These are phyloP conservation scores for Parastagonospora avenae DNA, from an alignment of 2,329 filamentous ascomycete genomes.

Conservation along the genomic window DNA sequence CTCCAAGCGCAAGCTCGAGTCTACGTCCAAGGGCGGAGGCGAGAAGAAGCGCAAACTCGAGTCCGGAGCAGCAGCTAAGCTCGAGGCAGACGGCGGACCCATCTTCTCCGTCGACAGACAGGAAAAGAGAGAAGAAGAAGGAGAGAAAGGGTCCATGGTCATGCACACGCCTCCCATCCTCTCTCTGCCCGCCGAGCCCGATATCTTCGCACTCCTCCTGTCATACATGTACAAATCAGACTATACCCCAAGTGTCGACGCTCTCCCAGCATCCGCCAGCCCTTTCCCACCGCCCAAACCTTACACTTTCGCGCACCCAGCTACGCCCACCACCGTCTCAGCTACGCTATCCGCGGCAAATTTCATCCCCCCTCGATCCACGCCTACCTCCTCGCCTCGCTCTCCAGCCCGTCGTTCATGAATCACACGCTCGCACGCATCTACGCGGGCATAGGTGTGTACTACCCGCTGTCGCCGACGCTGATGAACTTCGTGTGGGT, in stretches of 20 bases:
- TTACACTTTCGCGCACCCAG: too few relatives aligned
- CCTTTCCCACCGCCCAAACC: not conserved
- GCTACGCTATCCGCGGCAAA: not conserved
- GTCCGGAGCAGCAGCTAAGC: too few relatives aligned
- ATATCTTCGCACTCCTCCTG: constrained; percentile 26
- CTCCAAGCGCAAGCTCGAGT: not conserved
- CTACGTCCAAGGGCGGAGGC: not conserved
- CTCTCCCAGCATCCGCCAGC: not conserved
- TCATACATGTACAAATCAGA: constrained; percentile 25
- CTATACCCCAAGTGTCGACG: constrained; percentile 17
- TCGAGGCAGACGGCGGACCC: too few relatives aligned
- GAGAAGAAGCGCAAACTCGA: constrained; percentile 12
- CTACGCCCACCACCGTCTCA: not conserved
- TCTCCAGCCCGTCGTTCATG: constrained; percentile 15
- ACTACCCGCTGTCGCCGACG: constrained; percentile 14
- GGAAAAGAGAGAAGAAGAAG: not conserved
- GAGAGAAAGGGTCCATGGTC: not conserved
- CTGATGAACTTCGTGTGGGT: constrained; percentile 18
- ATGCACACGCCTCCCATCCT: not conserved
- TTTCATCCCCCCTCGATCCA: constrained; percentile 7
- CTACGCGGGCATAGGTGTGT: constrained; percentile 9
- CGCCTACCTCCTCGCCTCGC: constrained; percentile 23
- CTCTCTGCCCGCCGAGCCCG: constrained; percentile 5
- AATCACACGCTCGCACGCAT: constrained; percentile 20
- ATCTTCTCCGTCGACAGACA: too few relatives aligned